These are phyloP conservation scores for Candolleomyces efflorescens DNA, from an alignment of 768 basidiomycete species.

Conservation along the genomic window DNA sequence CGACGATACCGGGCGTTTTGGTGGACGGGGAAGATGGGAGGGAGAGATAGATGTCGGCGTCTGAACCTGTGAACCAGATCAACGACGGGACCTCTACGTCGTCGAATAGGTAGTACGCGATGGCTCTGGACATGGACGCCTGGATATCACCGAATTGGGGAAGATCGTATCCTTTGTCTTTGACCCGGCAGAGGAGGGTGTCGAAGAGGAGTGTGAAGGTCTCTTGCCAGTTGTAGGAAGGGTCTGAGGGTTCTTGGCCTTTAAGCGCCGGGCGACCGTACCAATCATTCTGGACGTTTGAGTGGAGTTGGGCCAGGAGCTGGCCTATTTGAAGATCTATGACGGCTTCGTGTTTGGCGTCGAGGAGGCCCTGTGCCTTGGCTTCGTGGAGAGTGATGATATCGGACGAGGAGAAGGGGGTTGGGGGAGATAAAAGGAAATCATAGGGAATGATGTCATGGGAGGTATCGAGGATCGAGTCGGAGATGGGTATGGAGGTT, in stretches of 20 bases:
- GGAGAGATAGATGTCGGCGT: conserved; percentile 54
- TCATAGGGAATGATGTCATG: conserved; percentile 41
- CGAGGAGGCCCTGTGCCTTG: conserved; percentile 29
- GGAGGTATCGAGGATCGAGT: conserved; percentile 46
- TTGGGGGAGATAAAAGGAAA: conserved; percentile 48
- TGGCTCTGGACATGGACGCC: conserved; percentile 57
- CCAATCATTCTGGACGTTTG: conserved; percentile 69
- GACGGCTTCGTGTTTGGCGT: conserved; percentile 33
- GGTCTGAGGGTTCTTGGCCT: not conserved
- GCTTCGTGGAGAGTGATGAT: conserved; percentile 36
- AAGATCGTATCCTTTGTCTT: not conserved
- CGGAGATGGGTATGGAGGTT: conserved; percentile 49
- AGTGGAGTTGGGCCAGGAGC: conserved; percentile 60
- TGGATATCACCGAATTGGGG: conserved; percentile 39
- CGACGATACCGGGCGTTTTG: conserved; percentile 28
- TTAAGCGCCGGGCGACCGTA: conserved; percentile 45
- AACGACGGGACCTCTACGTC: conserved; percentile 71
- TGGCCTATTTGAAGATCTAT: conserved; percentile 61
- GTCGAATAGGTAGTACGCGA: conserved; percentile 72
- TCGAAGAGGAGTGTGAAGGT: conserved; percentile 55
- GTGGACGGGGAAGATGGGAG: conserved; percentile 18
- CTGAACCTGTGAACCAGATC: conserved; percentile 57
- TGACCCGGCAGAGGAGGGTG: conserved; percentile 12
- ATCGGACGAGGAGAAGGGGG: conserved; percentile 29
- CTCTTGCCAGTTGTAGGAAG: conserved; percentile 70